Evolutionary conservation across 2,329 filamentous ascomycete genomes (phyloP).

Genomic region (Fusarium algeriense): DNA sequence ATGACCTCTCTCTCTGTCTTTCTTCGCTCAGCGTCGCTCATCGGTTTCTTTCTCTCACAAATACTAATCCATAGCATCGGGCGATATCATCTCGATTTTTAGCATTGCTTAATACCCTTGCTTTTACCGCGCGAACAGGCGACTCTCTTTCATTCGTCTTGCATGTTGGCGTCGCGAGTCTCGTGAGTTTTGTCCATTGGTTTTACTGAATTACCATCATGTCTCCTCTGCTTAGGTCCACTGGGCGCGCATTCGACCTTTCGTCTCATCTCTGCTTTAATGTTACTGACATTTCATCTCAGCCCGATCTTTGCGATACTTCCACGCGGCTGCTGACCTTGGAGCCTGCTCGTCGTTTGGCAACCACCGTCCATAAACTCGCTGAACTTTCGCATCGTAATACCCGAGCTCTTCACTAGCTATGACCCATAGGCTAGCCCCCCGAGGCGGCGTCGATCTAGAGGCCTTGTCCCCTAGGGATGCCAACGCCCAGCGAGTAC

Average conservation of each 20-base stretch:
- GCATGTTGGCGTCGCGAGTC: constrained; percentile 47
- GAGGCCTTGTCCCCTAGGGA: constrained; percentile 75
- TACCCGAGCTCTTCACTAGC: constrained; percentile 11
- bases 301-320: constrained; percentile 35
- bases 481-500: constrained; percentile 69
- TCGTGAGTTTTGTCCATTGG: constrained; percentile 42
- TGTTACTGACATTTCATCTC: constrained; percentile 13
- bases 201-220: constrained; percentile 17
- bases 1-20: constrained; percentile 26
- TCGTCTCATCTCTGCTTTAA: not conserved
- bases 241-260: not conserved
- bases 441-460: constrained; percentile 66
- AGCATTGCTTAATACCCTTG: constrained; percentile 49
- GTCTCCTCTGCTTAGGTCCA: not conserved
- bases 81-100: constrained; percentile 21
- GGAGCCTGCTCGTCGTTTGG: constrained; percentile 20
- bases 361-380: constrained; percentile 9
- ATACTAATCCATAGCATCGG: constrained; percentile 42
- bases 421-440: constrained; percentile 64
- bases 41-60: constrained; percentile 32
- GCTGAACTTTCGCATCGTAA: not conserved
- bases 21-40: constrained; percentile 34
- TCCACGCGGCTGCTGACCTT: constrained; percentile 32
- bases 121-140: constrained; percentile 22
- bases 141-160: constrained; percentile 37